Evolutionary conservation across 495 filamentous ascomycete genomes (phyloP).

Genomic region (Penicillium verhagenii): DNA sequence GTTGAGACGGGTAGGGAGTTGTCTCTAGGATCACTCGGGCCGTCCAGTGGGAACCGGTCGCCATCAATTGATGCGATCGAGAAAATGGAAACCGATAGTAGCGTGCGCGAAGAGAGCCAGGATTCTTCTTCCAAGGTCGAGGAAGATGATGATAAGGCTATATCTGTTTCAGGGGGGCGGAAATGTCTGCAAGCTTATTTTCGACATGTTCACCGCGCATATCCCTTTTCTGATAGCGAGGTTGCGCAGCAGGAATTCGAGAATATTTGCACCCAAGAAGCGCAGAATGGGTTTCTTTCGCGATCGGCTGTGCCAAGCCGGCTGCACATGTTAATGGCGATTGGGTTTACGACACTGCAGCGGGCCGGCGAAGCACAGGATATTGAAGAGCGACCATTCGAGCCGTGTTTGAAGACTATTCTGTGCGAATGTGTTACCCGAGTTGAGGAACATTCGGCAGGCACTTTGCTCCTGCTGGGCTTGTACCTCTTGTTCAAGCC

Average conservation of each 20-base stretch:
- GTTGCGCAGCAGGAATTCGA: constrained; percentile 5
- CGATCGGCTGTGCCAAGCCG: constrained; percentile 11
- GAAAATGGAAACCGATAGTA: not conserved
- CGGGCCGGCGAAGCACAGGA: constrained; percentile 14
- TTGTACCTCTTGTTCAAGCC: constrained; percentile 31
- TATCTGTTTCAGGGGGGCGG: not conserved
- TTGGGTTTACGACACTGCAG: constrained; percentile 24
- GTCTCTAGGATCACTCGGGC: too few species aligned
- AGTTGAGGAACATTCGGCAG: constrained; percentile 14
- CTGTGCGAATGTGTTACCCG: constrained; percentile 13
- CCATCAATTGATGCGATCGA: not conserved
- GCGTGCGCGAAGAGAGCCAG: not conserved
- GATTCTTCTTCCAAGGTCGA: not conserved
- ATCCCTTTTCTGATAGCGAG: constrained; percentile 23
- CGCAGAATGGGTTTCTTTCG: constrained; percentile 1
- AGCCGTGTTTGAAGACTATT: constrained; percentile 8
- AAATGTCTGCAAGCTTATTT: constrained; percentile 23
- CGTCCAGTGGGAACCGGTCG: not conserved
- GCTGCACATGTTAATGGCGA: constrained; percentile 23
- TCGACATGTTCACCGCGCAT: constrained; percentile 24
- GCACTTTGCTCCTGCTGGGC: constrained; percentile 25
- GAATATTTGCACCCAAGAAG: not conserved
- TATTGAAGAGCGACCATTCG: constrained; percentile 7
- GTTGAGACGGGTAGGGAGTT: constrained; percentile 14
- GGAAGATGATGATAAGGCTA: not conserved